phyloP scores from a whole-genome alignment of 345 rosid species.

The Orychophragmus violaceus region DNA sequence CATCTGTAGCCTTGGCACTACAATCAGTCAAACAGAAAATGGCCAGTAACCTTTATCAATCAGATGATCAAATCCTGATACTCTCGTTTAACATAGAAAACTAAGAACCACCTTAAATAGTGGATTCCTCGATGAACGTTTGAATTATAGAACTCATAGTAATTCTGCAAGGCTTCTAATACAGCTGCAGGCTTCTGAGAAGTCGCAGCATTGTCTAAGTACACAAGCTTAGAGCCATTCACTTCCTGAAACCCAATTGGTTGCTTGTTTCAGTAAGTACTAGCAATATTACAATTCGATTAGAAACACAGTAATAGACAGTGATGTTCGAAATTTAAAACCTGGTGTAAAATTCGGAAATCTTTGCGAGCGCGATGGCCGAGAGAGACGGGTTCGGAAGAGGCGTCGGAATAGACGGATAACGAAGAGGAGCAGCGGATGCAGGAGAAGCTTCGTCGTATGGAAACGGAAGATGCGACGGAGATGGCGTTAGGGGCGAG shows the following conservation, averaged over 20 bases:
- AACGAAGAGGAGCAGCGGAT: slow-evolving; percentile 24
- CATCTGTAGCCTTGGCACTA: slow-evolving; percentile 92
- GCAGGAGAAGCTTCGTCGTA: slow-evolving; percentile 9
- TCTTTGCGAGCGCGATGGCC: slow-evolving; percentile 77
- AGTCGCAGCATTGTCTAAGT: slow-evolving; percentile 95
- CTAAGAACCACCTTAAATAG: slow-evolving; percentile 50
- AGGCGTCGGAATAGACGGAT: slow-evolving; percentile 23
- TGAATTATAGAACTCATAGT: slow-evolving; percentile 72
- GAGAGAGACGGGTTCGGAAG: slow-evolving; percentile 48
- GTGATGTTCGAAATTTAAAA: background rate
- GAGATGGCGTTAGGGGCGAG: slow-evolving; percentile 30
- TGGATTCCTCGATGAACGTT: slow-evolving; percentile 92
- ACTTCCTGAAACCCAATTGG: slow-evolving; percentile 45
- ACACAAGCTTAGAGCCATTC: slow-evolving; percentile 76
- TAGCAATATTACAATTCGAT: background rate
- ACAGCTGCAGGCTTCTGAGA: slow-evolving; percentile 84
- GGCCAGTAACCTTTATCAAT: background rate
- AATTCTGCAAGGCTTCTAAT: slow-evolving; percentile 61
- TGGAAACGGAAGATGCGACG: background rate
- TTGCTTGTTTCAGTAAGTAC: background rate
- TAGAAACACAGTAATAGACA: background rate
- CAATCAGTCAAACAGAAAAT: background rate
- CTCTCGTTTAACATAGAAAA: background rate
- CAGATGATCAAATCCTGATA: background rate
- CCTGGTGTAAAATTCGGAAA: slow-evolving; percentile 85